Conservation (phyloP, 495 filamentous ascomycete genomes). For the Platismatia glauca region DNA sequence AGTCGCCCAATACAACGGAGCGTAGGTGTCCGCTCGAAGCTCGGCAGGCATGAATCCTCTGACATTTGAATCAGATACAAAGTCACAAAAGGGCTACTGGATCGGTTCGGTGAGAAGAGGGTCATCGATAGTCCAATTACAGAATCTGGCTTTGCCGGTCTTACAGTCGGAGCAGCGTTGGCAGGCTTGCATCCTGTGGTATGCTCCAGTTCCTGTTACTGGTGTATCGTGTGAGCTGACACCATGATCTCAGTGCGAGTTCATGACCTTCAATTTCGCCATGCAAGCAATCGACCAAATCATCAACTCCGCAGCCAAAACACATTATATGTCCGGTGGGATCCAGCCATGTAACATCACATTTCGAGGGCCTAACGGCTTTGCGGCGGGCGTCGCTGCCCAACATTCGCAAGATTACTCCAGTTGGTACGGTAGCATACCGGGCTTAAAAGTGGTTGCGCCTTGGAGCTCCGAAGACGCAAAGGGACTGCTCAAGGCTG, state of each 20-base stretch:
- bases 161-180: conserved; percentile 88
- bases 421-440: conserved; percentile 97
- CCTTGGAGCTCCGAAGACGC: conserved; percentile 97
- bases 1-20: conserved; percentile 98
- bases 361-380: conserved; percentile 97
- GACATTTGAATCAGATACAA: conserved; percentile 61
- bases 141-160: conserved; percentile 86
- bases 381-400: conserved; percentile 88
- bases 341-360: conserved; percentile 99
- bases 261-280: conserved; percentile 99
- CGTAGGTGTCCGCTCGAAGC: conserved; percentile 41
- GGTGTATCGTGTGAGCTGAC: conserved; percentile 11
- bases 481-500: conserved; percentile 94
- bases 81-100: conserved; percentile 91
- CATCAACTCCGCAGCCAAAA: conserved; percentile 98
- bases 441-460: conserved; percentile 89
- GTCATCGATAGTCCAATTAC: conserved; percentile 99
- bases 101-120: conserved; percentile 93
- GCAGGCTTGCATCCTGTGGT: conserved; percentile 90
- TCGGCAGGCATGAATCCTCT: conserved; percentile 1
- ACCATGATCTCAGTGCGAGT: conserved; percentile 63
- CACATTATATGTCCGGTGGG: conserved; percentile 98
- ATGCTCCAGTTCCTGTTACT: conserved; percentile 33
- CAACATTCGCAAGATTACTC: conserved; percentile 99
- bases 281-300: conserved; percentile 99